phyloP scores from a whole-genome alignment of 179 eudicot genomes.

The Actinidia chinensis region DNA sequence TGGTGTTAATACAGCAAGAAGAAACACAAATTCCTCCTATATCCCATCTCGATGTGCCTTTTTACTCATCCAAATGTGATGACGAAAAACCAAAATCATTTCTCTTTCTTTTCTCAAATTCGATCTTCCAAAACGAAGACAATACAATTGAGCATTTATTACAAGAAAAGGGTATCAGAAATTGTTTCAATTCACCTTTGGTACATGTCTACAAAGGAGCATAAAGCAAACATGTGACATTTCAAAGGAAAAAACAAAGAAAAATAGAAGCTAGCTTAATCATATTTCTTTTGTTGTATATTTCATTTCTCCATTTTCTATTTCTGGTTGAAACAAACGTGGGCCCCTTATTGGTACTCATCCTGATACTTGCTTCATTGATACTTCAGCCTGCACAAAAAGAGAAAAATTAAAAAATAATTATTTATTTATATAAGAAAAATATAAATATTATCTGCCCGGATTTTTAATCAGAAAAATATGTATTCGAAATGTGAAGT shows the following conservation, averaged over 20 bases:
- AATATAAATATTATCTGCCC: background rate
- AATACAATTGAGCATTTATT: background rate
- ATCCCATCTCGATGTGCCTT: too few relatives aligned
- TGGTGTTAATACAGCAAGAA: too few relatives aligned
- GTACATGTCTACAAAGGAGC: background rate
- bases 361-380: background rate
- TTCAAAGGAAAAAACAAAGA: background rate
- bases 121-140: background rate
- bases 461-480: too few relatives aligned
- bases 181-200: background rate
- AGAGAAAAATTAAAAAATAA: background rate
- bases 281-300: background rate
- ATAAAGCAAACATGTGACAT: background rate
- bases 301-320: background rate
- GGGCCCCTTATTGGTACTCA: background rate
- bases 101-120: too few relatives aligned
- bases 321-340: background rate
- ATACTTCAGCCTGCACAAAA: conserved; percentile 6
- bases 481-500: too few relatives aligned
- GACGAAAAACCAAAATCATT: too few relatives aligned
- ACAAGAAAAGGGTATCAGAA: background rate
- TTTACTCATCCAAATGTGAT: too few relatives aligned
- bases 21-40: too few relatives aligned
- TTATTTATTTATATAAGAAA: background rate
- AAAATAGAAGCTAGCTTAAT: background rate